Conservation (phyloP, 192 early-diverging fungal species). For the Neocallimastix lanati region DNA sequence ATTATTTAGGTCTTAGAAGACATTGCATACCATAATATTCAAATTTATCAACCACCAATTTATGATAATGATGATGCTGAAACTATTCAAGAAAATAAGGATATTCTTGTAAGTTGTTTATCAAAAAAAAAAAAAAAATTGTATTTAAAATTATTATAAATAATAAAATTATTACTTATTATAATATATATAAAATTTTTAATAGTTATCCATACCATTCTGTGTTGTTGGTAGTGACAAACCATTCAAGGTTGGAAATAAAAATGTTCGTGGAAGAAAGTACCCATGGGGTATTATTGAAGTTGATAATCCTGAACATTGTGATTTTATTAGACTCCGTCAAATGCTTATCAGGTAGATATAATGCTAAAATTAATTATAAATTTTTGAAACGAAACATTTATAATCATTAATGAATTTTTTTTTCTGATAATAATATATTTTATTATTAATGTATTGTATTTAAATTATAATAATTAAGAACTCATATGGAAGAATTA, state of each 20-base stretch:
- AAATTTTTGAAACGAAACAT: no score
- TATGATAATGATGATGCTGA: conserved; percentile 71
- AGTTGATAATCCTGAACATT: conserved; percentile 4
- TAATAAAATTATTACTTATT: no score
- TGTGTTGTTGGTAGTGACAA: conserved; percentile 43
- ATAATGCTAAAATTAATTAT: no score
- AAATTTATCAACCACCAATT: conserved; percentile 66
- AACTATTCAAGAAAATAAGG: conserved; percentile 22
- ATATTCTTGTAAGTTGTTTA: background rate
- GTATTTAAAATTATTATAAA: background rate
- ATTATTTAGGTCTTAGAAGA: conserved; percentile 45
- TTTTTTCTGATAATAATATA: no score
- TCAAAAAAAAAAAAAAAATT: background rate
- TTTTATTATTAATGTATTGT: no score
- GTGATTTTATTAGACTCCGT: conserved; percentile 4
- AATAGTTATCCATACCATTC: conserved; percentile 2
- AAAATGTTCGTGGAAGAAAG: conserved; percentile 16
- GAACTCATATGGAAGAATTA: conserved; percentile 6
- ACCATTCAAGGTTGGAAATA: conserved; percentile 58
- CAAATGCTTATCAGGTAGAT: conserved; percentile 6
- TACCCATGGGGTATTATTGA: conserved; percentile 7
- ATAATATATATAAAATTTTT: background rate
- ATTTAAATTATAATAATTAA: no score
- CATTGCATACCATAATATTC: conserved; percentile 63
- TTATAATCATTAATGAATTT: no score